These are phyloP conservation scores for Dentipellis sp. DNA, from an alignment of 768 basidiomycete genomes.

Conservation along the genomic window DNA sequence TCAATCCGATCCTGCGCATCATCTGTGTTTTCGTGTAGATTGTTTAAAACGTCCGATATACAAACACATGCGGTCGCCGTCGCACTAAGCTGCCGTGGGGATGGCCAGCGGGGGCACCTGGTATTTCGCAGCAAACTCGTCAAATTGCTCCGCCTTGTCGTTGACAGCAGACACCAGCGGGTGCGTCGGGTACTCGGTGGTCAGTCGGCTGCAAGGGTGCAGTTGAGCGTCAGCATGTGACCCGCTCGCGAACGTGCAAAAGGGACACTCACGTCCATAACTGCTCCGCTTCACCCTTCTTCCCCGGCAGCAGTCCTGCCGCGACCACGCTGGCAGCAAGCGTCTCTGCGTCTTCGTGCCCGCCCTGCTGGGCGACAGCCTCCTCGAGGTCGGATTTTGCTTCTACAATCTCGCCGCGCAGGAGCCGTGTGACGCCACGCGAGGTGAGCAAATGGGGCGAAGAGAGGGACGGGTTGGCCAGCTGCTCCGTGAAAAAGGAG, in stretches of 20 bases:
- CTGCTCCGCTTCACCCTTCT: constrained; percentile 55
- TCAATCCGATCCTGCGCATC: no score
- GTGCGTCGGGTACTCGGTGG: constrained; percentile 51
- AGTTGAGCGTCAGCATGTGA: constrained; percentile 6
- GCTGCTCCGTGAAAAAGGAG: constrained; percentile 75
- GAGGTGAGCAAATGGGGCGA: constrained; percentile 69
- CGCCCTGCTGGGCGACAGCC: constrained; percentile 48
- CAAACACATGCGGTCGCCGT: no score
- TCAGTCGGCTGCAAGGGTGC: constrained; percentile 27
- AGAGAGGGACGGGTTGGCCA: constrained; percentile 70
- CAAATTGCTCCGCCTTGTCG: constrained; percentile 56
- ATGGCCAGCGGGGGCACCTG: constrained; percentile 45
- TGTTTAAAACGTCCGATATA: no score
- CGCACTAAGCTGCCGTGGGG: constrained; percentile 10
- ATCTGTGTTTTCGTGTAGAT: no score
- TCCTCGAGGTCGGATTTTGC: constrained; percentile 81
- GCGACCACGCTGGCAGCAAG: constrained; percentile 61
- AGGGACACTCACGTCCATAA: constrained; percentile 52
- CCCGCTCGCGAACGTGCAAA: constrained; percentile 1
- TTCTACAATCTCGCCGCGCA: constrained; percentile 62
- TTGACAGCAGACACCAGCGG: constrained; percentile 59
- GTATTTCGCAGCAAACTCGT: constrained; percentile 50
- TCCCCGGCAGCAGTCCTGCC: constrained; percentile 42
- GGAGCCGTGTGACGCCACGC: constrained; percentile 72
- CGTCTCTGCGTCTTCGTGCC: constrained; percentile 47